Conservation (phyloP, 768 basidiomycete genomes). For the Kwoniella dendrophila region DNA sequence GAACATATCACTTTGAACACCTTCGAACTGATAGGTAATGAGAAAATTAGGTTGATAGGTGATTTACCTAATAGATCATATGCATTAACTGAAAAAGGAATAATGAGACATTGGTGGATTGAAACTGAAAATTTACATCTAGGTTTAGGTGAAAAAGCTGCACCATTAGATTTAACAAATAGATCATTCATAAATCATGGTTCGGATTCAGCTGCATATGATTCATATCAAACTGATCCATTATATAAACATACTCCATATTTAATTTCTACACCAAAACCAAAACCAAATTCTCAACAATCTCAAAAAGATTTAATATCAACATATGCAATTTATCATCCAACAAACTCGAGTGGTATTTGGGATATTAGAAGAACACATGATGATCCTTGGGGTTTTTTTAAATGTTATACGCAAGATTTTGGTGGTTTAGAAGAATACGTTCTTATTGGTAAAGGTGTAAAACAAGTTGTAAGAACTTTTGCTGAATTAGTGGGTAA, state of each 20-base stretch:
- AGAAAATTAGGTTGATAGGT: conserved; percentile 28
- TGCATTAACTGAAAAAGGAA: conserved; percentile 43
- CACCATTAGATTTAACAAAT: conserved; percentile 46
- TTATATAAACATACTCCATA: conserved; percentile 56
- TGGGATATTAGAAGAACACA: conserved; percentile 48
- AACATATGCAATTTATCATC: conserved; percentile 33
- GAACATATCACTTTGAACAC: conserved; percentile 32
- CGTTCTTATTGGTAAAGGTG: conserved; percentile 43
- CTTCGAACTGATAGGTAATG: conserved; percentile 26
- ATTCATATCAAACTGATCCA: conserved; percentile 48
- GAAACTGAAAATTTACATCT: conserved; percentile 38
- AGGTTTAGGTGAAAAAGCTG: conserved; percentile 52
- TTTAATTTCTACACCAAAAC: conserved; percentile 41
- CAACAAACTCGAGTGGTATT: conserved; percentile 43
- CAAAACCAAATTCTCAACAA: conserved; percentile 23
- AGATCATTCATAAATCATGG: conserved; percentile 39
- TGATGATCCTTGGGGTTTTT: conserved; percentile 52
- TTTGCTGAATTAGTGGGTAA: conserved; percentile 47
- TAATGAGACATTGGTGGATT: conserved; percentile 38
- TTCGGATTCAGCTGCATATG: conserved; percentile 49
- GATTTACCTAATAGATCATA: conserved; percentile 43
- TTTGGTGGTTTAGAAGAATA: conserved; percentile 53
- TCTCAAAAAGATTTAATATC: conserved; percentile 17
- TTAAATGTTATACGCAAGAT: conserved; percentile 47
- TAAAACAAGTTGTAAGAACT: conserved; percentile 39